Evolutionary conservation across 1,284 basidiomycete species (phyloP), one percentile per base, ranked within the genome.

Genomic region (Ceratobasidium papillatum): DNA sequence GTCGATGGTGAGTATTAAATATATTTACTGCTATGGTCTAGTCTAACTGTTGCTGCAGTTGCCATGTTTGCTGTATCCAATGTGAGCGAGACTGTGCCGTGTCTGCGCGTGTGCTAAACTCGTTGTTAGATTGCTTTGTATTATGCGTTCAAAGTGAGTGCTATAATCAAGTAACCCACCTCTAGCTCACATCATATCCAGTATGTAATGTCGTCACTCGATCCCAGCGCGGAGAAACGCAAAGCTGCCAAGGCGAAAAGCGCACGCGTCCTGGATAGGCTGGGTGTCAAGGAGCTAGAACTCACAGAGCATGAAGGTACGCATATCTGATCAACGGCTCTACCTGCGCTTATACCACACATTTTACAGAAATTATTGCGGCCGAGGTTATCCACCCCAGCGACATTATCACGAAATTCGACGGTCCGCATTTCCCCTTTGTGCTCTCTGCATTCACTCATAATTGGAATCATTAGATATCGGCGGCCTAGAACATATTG

Each of bases 401-500:
- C 80, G 93, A 95, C 80, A 95, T 95, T 66, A 83, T 86, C 68
- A 87, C 92, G 51, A 84, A 83, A 25, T 95, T 95, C 81, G 81
- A 86, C 36, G 93, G 93, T 91, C 73, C n/a, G 86, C 61, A 49
- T 61, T 8, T 14, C n/a, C 32, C 32, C 32, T 49, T 52, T 73
- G 58, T 58, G 61, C 61, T 12, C 11, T n/a, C 41, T 32, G 22
- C 65, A 1, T 22, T 32, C 47, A 47, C 41, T 61, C 49, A 74
- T 73, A 43, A 75, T 59, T 49, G 34, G 14, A 43, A 34, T 27
- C 45, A 71, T 11, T 78, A 94, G 94, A 95, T 79, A 92, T 99
- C 75, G 98, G 97, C n/a, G 98, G 98, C 5, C 87, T 99, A 32
- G 98, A 99, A 66, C 86, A 91, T 45, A 98, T 99, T 79, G 93